Conservation (phyloP, 2,329 filamentous ascomycete species). For the Trichophyton rubrum region DNA sequence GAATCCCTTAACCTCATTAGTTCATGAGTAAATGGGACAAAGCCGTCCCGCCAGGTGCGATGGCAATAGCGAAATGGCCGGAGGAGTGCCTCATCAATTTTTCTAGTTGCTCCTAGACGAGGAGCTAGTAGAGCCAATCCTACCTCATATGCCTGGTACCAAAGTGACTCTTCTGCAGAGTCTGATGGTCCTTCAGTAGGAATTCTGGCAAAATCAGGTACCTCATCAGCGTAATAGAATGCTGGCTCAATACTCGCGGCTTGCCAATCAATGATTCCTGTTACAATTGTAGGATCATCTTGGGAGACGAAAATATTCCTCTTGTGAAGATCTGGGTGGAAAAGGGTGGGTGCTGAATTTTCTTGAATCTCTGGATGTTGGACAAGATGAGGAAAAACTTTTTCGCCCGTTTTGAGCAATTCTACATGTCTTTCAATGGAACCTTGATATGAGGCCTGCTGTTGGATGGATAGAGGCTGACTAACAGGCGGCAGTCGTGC, state of each 20-base stretch:
- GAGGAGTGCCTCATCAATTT: constrained; percentile 26
- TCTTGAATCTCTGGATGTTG: constrained; percentile 19
- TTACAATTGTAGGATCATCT: constrained; percentile 23
- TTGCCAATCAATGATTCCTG: constrained; percentile 21
- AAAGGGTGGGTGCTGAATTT: constrained; percentile 22
- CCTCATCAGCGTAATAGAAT: constrained; percentile 18
- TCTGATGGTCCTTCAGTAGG: constrained; percentile 17
- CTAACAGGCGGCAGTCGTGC: constrained; percentile 22
- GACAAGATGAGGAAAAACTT: constrained; percentile 22
- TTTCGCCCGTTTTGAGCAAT: constrained; percentile 21
- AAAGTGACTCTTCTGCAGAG: constrained; percentile 13
- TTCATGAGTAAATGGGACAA: constrained; percentile 28
- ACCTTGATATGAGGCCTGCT: constrained; percentile 25
- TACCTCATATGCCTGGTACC: constrained; percentile 22
- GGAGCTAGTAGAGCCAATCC: constrained; percentile 12
- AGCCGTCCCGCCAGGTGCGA: constrained; percentile 32
- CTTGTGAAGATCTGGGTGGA: constrained; percentile 32
- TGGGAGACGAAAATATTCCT: constrained; percentile 34
- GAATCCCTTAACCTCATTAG: constrained; percentile 28
- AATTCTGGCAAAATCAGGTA: constrained; percentile 29
- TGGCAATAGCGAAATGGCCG: constrained; percentile 31
- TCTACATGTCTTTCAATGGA: constrained; percentile 23
- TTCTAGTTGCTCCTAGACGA: constrained; percentile 14
- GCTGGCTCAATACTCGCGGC: constrained; percentile 16
- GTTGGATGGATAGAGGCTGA: constrained; percentile 8